Evolutionary conservation across 2,329 filamentous ascomycete species (phyloP).

Genomic region (Bipolaris sorokiniana): DNA sequence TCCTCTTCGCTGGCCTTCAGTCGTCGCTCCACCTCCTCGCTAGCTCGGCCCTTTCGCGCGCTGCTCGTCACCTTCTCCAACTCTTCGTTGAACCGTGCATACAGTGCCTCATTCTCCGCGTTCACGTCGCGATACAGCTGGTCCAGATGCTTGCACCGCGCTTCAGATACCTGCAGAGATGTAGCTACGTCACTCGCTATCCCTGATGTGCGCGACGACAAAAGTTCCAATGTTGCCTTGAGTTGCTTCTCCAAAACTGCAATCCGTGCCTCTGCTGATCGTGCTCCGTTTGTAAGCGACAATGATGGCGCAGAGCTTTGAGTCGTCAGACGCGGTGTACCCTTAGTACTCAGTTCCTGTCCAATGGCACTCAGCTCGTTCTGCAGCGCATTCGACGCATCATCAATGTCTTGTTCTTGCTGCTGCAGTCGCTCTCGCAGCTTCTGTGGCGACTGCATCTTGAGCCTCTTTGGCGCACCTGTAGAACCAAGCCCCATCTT

Average conservation of each 20-base stretch:
- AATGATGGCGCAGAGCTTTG: slow-evolving; percentile 38
- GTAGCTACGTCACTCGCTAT: slow-evolving; percentile 75
- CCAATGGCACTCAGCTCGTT: slow-evolving; percentile 80
- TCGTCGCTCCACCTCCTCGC: slow-evolving; percentile 75
- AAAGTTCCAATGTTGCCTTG: slow-evolving; percentile 52
- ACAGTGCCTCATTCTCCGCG: slow-evolving; percentile 90
- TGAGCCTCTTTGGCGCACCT: slow-evolving; percentile 38
- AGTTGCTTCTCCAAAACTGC: slow-evolving; percentile 71
- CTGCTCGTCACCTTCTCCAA: slow-evolving; percentile 77
- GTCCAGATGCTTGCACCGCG: slow-evolving; percentile 80
- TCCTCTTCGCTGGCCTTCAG: slow-evolving; percentile 80
- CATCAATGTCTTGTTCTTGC: slow-evolving; percentile 76
- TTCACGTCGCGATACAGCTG: slow-evolving; percentile 86
- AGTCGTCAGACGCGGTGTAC: slow-evolving; percentile 40
- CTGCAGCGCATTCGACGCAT: slow-evolving; percentile 72
- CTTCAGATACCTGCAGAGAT: slow-evolving; percentile 74
- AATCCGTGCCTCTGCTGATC: slow-evolving; percentile 62
- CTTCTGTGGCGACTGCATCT: slow-evolving; percentile 68
- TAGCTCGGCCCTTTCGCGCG: slow-evolving; percentile 75
- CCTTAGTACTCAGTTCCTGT: slow-evolving; percentile 70
- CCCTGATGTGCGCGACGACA: slow-evolving; percentile 43
- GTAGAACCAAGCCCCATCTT: slow-evolving; percentile 29
- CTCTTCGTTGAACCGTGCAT: slow-evolving; percentile 91
- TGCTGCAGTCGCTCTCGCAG: slow-evolving; percentile 81
- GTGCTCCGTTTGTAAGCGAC: slow-evolving; percentile 20